Evolutionary conservation across 768 basidiomycete species (phyloP), one percentile per base, ranked within the genome.

Genomic region (Sarcodon sp.): DNA sequence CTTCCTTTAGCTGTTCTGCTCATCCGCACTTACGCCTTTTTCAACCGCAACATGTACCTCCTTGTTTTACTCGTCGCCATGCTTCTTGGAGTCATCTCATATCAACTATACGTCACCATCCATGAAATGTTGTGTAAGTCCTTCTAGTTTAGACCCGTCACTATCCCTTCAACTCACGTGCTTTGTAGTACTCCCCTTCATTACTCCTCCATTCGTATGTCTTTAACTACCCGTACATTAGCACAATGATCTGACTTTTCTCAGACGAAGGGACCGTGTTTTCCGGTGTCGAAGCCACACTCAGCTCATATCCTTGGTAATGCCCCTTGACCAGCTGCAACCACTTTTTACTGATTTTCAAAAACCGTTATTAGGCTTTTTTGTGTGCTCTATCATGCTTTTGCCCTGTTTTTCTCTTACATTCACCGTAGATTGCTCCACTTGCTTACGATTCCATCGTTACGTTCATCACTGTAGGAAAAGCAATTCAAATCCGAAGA

Each of bases 1-100:
- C 54, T 53, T 57, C 37, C 55, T 49, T 6, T 54, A 85, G 82
- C 79, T 52, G 83, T 88, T 47, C 74, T 88, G 45, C 73, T 88
- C 54, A 88, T 88, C 51, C 78, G 86, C 52, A 88, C 86, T 38
- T 88, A 87, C 56, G 86, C 86, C 3, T 88, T 88, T 65, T 87
- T 87, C 70, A 86, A 85, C 56, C 76, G 83, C 53, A 88, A 87
- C 55, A 60, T 70, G 47, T 82, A 78, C 58, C 64, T 87, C 46
- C 70, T 87, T 37, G 67, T 69, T 54, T 73, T 74, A 50, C 75
- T 88, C 52, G 61, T 86, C 49, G 72, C 71, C 49, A 78, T 82
- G 10, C 68, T 88, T 9, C 72, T 76, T 49, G 84, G 84, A 7
- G 79, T 88, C 49, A 76, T 87, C 9, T 76, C 83, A 35, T 88